A percentile compares a stretch with the other conserved stretches of the same genome.
phyloP scores from a whole-genome alignment of 2,329 filamentous ascomycete species.

The Amphichorda felina region DNA sequence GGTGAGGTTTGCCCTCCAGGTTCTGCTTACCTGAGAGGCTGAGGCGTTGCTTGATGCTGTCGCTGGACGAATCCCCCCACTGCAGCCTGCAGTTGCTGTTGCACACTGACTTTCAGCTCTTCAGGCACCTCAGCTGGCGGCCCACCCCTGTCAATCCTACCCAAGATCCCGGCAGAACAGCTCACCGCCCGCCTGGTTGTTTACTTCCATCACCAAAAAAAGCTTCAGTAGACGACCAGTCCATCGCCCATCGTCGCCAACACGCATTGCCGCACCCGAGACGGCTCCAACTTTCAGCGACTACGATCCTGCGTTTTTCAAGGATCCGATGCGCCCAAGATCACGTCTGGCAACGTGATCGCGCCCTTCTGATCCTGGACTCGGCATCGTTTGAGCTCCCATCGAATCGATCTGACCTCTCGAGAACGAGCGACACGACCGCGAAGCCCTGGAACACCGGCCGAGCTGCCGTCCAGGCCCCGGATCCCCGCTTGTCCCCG shows the following conservation, averaged over 20 bases:
- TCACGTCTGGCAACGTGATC: not conserved
- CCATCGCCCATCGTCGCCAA: not conserved
- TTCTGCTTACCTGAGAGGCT: too few relatives aligned
- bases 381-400: not conserved
- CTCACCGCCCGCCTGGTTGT: constrained; percentile 5
- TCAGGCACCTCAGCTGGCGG: too few relatives aligned
- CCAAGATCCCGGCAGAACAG: constrained; percentile 2
- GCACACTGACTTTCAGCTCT: too few relatives aligned
- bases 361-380: not conserved
- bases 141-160: too few relatives aligned
- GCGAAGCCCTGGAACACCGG: not conserved
- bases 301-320: too few relatives aligned
- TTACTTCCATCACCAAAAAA: constrained; percentile 3
- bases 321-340: not conserved
- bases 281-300: too few relatives aligned
- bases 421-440: not conserved
- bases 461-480: constrained; percentile 2
- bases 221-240: constrained; percentile 1
- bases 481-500: not conserved
- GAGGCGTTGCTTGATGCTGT: too few relatives aligned
- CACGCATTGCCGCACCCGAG: not conserved
- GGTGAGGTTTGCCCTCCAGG: too few relatives aligned
- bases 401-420: not conserved
- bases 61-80: too few relatives aligned
- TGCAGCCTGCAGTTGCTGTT: too few relatives aligned